Evolutionary conservation across 768 basidiomycete genomes (phyloP), one percentile per base, ranked within the genome.

Genomic region (Mycena crocata): DNA sequence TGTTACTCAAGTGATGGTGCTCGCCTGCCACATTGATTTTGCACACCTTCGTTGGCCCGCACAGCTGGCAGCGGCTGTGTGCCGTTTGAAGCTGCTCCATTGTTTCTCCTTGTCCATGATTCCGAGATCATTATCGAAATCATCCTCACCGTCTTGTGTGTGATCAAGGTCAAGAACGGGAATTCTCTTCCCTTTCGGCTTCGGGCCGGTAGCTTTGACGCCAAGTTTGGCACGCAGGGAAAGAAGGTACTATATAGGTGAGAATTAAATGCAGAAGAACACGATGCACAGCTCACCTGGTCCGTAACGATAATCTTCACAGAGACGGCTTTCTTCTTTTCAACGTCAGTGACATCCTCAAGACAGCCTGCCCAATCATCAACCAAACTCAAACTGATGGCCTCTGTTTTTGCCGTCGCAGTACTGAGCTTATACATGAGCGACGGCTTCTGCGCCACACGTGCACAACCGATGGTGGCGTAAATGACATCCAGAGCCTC

Each of bases 41-140:
- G 46, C 64, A 65, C 15, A n/a, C 24, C 28, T 65, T 65, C 12
- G 21, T 34, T 2, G 46, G 57, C 9, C 56, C 56, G 34, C 57
- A 65, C 1, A 46, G 39, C 26, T 60, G 35, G 17, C 55, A 52
- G n/a, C 23, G 21, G 7, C 35, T 48, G 32, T 35, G n/a, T 13
- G 50, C 14, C 6, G 7, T 26, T n/a, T 39, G 32, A 9, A 59
- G 56, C 48, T 58, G 40, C 31, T 45, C 26, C 3, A 40, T 13
- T 57, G 17, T 26, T 14, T 21, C n/a, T 59, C 44, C 46, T 65
- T 37, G n/a, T 23, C 45, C 37, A 65, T 56, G 23, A 21, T 19
- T 10, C 55, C 37, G 7, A 42, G 3, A 1, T 32, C 57, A 17
- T 51, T 57, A n/a, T 57, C 57, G 12, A 45, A 54, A n/a, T n/a